A percentile compares a stretch with the other conserved stretches of the same genome.
Evolutionary conservation across 768 basidiomycete genomes (phyloP).

Genomic region (Serendipita sp.): DNA sequence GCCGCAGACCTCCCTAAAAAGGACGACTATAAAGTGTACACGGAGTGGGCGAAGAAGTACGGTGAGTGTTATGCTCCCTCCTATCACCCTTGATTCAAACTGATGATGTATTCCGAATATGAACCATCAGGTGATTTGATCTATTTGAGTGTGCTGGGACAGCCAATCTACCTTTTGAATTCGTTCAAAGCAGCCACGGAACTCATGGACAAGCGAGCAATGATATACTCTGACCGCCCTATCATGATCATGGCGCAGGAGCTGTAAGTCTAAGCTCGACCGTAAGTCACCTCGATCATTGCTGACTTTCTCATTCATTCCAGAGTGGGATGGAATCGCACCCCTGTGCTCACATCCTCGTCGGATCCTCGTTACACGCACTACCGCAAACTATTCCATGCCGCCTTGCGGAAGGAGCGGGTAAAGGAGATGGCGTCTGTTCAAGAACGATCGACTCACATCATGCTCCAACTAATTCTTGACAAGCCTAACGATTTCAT

Average conservation of each 20-base stretch:
- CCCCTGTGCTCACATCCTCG: conserved; percentile 6
- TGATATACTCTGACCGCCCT: conserved; percentile 64
- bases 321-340: conserved; percentile 2
- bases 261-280: background rate
- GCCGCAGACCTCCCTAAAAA: conserved; percentile 40
- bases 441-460: background rate
- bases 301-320: background rate
- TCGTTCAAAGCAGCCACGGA: conserved; percentile 42
- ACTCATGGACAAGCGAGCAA: conserved; percentile 52
- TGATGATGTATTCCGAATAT: background rate
- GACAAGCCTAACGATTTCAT: background rate
- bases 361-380: background rate
- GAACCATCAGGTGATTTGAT: conserved; percentile 31
- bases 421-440: background rate
- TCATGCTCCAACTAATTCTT: background rate
- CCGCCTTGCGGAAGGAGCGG: background rate
- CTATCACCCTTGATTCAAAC: background rate
- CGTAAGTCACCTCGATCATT: background rate
- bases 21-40: conserved; percentile 31
- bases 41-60: conserved; percentile 28
- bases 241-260: conserved; percentile 37
- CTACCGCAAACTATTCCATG: conserved; percentile 2
- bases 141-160: conserved; percentile 31
- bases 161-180: conserved; percentile 39
- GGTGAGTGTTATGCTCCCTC: conserved; percentile 28